Base-by-base conservation (phyloP, 1,139 yeast species). In the Yamadazyma jaroonii region DNA sequence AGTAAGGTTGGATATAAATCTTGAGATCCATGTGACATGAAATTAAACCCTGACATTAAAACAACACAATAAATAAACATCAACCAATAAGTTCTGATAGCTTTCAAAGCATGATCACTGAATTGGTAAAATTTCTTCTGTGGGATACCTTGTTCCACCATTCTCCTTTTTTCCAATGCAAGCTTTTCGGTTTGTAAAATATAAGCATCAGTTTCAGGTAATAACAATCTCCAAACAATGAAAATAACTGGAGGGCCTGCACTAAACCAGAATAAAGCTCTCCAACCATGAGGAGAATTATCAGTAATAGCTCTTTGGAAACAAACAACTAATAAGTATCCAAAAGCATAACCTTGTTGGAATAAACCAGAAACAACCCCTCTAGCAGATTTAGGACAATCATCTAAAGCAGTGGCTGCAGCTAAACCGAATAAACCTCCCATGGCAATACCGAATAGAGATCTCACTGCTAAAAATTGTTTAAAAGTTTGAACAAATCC, bases 321-420 rank as follows among this genome's bases (percentile, higher is more conserved):
- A n/a, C 67, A 44, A 15, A 67, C 72, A 3, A 65, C 73, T 32
- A 68, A 52, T 26, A 68, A 59, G 41, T 64, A 66, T n/a, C 74
- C 74, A 26, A 67, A 56, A 3, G 72, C 72, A 43, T 67, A 68
- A 39, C 74, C 74, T 49, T 66, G 62, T 50, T 67, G 73, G 50
- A 64, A 67, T 27, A 67, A 48, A 35, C 74, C 74, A 31, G 66
- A 60, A 38, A 67, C 43, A n/a, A 65, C 56, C 39, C 74, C 74
- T 49, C 68, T 55, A 21, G 73, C 67, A 9, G 47, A 56, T 14
- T 45, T 45, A 7, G 72, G 71, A 34, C 67, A 59, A 46, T 64
- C 72, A 37, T 65, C 66, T 37, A 66, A 53, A 10, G 72, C 64
- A 29, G 59, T 60, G n/a, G 69, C 66, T 14, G 67, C 59, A 20